Percentiles rank a stretch among this genome's conserved stretches.
phyloP scores from a whole-genome alignment of 148 eudicot genomes.

The Selenicereus undatus region DNA sequence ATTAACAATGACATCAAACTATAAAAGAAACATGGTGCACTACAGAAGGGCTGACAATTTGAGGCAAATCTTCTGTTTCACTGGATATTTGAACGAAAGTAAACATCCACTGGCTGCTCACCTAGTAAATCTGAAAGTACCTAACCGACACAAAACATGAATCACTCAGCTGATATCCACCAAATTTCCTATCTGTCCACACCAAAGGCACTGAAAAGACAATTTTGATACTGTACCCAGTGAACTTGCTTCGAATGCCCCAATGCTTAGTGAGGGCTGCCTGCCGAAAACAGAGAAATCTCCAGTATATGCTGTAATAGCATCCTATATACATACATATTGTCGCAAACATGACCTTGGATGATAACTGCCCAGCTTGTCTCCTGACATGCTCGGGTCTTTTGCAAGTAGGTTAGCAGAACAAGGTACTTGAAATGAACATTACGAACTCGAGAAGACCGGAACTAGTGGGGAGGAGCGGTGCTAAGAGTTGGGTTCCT shows the following conservation, averaged over 20 bases:
- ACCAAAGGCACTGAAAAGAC: not conserved
- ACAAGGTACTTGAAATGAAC: not conserved
- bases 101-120: not conserved
- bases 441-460: not conserved
- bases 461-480: not conserved
- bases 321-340: slow-evolving; percentile 10
- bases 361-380: not conserved
- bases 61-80: not conserved
- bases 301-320: not conserved
- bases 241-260: not conserved
- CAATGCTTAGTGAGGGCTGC: not conserved
- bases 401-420: not conserved
- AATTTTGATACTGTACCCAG: not conserved
- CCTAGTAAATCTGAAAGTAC: not conserved
- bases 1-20: not conserved
- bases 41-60: not conserved
- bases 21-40: not conserved
- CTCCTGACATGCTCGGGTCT: not conserved
- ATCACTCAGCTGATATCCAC: not conserved
- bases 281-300: not conserved
- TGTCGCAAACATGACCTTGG: not conserved
- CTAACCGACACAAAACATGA: not conserved
- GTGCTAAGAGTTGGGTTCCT: slow-evolving; percentile 13
- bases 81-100: not conserved
- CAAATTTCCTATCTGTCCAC: not conserved